These are phyloP conservation scores for Dalbergia oliveri DNA, from an alignment of 306 rosid species.

Conservation along the genomic window DNA sequence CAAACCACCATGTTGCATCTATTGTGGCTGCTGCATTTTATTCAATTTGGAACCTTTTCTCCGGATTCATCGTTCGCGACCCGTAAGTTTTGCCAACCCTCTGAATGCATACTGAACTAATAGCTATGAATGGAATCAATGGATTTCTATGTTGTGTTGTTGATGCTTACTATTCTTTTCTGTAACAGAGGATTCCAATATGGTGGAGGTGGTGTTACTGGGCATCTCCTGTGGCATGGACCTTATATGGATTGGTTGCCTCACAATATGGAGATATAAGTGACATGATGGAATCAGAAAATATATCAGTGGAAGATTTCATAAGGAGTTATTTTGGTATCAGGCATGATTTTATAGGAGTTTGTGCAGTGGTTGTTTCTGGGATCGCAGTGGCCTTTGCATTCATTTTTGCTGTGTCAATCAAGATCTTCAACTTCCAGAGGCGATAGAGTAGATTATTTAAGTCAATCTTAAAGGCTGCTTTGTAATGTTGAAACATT, in stretches of 20 bases:
- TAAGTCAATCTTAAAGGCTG: background rate
- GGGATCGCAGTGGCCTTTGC: slow-evolving; percentile 49
- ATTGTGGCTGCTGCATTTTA: background rate
- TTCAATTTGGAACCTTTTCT: background rate
- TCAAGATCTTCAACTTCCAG: slow-evolving; percentile 55
- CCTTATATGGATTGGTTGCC: slow-evolving; percentile 28
- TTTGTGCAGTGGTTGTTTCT: slow-evolving; percentile 29
- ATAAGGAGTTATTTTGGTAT: slow-evolving; percentile 43
- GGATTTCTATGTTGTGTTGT: too few species aligned
- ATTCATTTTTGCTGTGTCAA: slow-evolving; percentile 38
- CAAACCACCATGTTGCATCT: background rate
- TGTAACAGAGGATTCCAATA: slow-evolving; percentile 53
- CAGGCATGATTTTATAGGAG: slow-evolving; percentile 25
- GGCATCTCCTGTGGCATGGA: slow-evolving; percentile 68
- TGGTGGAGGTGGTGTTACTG: slow-evolving; percentile 86
- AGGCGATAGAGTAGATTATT: background rate
- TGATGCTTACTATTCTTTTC: background rate
- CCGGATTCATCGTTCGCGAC: background rate
- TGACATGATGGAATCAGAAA: background rate
- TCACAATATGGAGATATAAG: slow-evolving; percentile 61
- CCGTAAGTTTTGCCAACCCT: background rate
- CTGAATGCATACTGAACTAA: background rate
- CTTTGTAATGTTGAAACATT: too few species aligned
- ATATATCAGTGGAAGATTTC: slow-evolving; percentile 37
- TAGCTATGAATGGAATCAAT: background rate